Base-by-base conservation (phyloP, 345 rosid species). In the Aegle marmelos region DNA sequence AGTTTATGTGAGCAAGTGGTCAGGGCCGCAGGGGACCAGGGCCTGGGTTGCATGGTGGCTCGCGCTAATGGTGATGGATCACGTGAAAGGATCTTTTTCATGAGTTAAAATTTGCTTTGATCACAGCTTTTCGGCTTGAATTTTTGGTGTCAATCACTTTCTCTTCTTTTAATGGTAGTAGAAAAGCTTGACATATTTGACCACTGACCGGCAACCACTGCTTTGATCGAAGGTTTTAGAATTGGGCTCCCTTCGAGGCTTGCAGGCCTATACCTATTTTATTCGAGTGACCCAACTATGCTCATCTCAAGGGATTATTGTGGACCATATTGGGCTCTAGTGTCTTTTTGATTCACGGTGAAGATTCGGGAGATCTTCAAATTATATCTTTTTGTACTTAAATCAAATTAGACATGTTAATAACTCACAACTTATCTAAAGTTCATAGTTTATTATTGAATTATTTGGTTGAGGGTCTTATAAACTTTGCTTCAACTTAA, bases 111-210 rank as follows among this genome's bases (percentile, higher is more conserved):
- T 48, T 56, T 28, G 22, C 8, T 73, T 72, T 33, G n/a, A 11
- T 34, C 37, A 4, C 27, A 16, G 17, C 31, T 58, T n/a, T 24
- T 57, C 27, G 45, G 58, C 22, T 17, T 74, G 57, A 34, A 13
- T 56, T 56, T 76, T 34, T 56, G 54, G 54, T n/a, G 62, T 66
- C 68, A 30, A 2, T 9, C 61, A 62, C 87, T 84, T 84, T 84
- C 85, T 84, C 89, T 79, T 63, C 89, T 87, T 87, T 87, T 84
- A 36, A 84, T 66, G 82, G 41, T 0, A 27, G 74, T 21, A 28
- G 45, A 28, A 41, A 50, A 61, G 57, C 31, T 31, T 28, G 66
- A 37, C 53, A 70, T 14, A 24, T 28, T 76, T 76, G 79, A 81
- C 75, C 76, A 45, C 17, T 45, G 13, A 45, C 50, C 50, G 0